Conservation (phyloP, 805 yeast genomes). For the Candida sphagnicola region DNA sequence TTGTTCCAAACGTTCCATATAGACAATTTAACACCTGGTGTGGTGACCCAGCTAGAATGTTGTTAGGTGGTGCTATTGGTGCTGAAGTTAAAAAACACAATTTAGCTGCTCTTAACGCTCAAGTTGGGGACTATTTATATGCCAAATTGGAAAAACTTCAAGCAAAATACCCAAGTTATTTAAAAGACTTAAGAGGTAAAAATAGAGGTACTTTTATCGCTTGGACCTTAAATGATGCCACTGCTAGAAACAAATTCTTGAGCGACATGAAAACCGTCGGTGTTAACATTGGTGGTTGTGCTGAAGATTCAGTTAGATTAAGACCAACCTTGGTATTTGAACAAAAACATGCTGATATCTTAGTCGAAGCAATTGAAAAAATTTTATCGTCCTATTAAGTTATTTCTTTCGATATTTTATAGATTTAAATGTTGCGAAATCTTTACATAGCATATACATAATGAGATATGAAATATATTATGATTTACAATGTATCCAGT, state of each 20-base stretch:
- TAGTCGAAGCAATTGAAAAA: constrained; percentile 42
- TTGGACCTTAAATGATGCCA: constrained; percentile 59
- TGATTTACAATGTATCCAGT: neutral
- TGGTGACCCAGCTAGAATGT: constrained; percentile 82
- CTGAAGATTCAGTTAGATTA: constrained; percentile 70
- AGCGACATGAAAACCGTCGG: constrained; percentile 58
- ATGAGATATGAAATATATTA: neutral
- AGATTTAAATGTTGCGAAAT: too few species aligned
- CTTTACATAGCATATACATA: neutral
- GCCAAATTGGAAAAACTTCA: constrained; percentile 50
- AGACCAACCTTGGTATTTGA: constrained; percentile 79
- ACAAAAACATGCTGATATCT: constrained; percentile 73
- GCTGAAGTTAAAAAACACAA: constrained; percentile 59
- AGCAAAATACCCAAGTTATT: constrained; percentile 47
- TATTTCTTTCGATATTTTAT: neutral
- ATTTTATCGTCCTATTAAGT: constrained; percentile 30
- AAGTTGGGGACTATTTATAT: constrained; percentile 67
- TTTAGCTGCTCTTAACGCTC: constrained; percentile 50
- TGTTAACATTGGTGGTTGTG: constrained; percentile 83
- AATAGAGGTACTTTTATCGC: constrained; percentile 77
- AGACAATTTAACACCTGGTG: constrained; percentile 94
- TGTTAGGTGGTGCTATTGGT: constrained; percentile 71
- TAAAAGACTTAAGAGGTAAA: constrained; percentile 67
- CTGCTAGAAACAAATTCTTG: constrained; percentile 60
- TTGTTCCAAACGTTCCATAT: constrained; percentile 73